A percentile compares a stretch with the other conserved stretches of the same genome.
phyloP scores from a whole-genome alignment of 257 asterid genomes.

The Eucommia ulmoides region DNA sequence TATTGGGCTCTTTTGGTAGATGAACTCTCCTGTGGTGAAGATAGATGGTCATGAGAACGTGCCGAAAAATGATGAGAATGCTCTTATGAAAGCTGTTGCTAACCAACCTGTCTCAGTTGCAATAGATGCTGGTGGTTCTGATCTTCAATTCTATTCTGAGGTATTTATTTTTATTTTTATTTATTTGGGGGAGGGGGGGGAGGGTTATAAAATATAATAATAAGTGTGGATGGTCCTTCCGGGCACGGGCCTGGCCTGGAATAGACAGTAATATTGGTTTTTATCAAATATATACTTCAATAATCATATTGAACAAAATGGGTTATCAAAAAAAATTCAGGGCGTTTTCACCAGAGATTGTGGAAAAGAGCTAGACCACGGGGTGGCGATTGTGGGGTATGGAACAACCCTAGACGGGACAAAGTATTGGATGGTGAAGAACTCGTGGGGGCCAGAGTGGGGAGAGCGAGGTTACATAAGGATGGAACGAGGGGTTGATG shows the following conservation, averaged over 20 bases:
- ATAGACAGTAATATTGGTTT: too few species aligned
- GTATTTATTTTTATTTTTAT: too few species aligned
- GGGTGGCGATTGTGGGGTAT: neutral
- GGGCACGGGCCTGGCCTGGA: too few species aligned
- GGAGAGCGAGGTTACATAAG: neutral
- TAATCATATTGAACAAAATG: too few species aligned
- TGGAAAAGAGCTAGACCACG: neutral
- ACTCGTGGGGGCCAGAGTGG: neutral
- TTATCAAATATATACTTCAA: too few species aligned
- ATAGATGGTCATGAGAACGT: conserved; percentile 76
- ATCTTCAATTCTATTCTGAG: conserved; percentile 80
- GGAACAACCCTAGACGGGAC: neutral
- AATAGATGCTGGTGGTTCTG: conserved; percentile 62
- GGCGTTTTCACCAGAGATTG: neutral
- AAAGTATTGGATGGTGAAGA: neutral
- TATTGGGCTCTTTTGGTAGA: conserved; percentile 22
- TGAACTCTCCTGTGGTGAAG: conserved; percentile 61
- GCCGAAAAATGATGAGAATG: conserved; percentile 57
- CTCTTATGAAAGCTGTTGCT: conserved; percentile 75
- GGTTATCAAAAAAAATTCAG: neutral
- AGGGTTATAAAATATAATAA: too few species aligned
- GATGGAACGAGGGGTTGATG: neutral
- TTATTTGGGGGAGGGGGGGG: too few species aligned
- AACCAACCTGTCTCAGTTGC: conserved; percentile 85
- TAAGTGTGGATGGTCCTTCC: too few species aligned